A percentile compares a stretch with the other conserved stretches of the same genome.
Conservation (phyloP, 2,329 filamentous ascomycete genomes). For the Beauveria sp. region DNA sequence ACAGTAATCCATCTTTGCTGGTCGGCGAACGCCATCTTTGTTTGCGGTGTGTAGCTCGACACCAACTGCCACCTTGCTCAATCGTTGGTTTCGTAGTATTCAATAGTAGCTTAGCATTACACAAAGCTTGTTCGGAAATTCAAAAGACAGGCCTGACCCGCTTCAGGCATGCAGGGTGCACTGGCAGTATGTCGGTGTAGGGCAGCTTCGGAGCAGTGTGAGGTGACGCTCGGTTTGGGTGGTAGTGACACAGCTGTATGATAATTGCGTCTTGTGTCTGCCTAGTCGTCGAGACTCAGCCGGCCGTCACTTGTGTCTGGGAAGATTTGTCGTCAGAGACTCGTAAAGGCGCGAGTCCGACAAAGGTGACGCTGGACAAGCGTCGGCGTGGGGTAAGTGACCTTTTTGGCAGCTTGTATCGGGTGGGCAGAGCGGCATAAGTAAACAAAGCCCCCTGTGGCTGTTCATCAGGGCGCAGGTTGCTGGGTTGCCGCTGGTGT, state of each 20-base stretch:
- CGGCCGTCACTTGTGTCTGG: neutral
- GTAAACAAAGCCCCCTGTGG: constrained; percentile 8
- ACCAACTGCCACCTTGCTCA: neutral
- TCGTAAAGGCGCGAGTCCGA: neutral
- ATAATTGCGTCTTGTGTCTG: neutral
- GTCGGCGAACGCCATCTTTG: constrained; percentile 55
- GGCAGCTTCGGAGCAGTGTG: constrained; percentile 8
- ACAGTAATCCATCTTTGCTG: constrained; percentile 67
- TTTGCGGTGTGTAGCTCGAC: neutral
- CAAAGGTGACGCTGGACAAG: constrained; percentile 7
- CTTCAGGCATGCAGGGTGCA: constrained; percentile 1
- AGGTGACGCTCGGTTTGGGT: neutral
- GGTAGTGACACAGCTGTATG: neutral
- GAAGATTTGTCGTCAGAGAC: neutral
- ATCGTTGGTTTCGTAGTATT: neutral
- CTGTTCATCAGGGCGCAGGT: neutral
- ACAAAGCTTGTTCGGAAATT: neutral
- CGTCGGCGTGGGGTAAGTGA: constrained; percentile 4
- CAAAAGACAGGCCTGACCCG: neutral
- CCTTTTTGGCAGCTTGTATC: constrained; percentile 2
- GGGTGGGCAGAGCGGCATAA: neutral
- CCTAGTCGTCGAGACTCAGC: neutral
- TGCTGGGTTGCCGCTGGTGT: constrained; percentile 7
- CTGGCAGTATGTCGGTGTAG: constrained; percentile 11
- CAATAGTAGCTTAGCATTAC: neutral